Percentiles rank a stretch among this genome's conserved stretches.
Evolutionary conservation across 1,284 basidiomycete species (phyloP).

Genomic region (Ustilago xerochloae): DNA sequence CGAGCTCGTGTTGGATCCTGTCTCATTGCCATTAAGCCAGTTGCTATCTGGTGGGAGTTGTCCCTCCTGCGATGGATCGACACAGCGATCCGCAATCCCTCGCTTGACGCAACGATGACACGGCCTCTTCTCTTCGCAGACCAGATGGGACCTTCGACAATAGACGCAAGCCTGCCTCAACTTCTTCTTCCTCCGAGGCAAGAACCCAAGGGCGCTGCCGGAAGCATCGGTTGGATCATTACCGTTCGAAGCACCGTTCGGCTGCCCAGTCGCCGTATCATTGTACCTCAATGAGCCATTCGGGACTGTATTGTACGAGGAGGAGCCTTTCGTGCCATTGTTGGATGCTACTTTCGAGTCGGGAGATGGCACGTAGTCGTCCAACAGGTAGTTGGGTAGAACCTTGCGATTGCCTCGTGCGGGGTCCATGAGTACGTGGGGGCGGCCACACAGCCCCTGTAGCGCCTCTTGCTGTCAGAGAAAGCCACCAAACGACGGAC

Average conservation of each 20-base stretch:
- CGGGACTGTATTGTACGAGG: neutral
- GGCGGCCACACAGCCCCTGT: neutral
- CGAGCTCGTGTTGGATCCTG: conserved; percentile 3
- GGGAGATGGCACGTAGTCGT: conserved; percentile 25
- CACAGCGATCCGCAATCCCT: conserved; percentile 45
- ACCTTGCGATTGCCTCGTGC: conserved; percentile 36
- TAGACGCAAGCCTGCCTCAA: conserved; percentile 45
- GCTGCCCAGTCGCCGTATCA: neutral
- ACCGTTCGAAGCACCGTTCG: neutral
- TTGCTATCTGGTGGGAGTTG: conserved; percentile 6
- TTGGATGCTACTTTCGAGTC: conserved; percentile 11
- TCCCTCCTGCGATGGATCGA: conserved; percentile 29
- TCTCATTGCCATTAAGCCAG: neutral
- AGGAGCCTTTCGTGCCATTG: neutral
- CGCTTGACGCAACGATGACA: conserved; percentile 46
- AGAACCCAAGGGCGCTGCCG: neutral
- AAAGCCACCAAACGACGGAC: neutral
- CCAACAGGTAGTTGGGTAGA: conserved; percentile 47
- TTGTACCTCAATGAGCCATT: conserved; percentile 5
- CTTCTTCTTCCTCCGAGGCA: conserved; percentile 44
- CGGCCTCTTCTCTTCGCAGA: conserved; percentile 47
- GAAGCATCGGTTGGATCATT: conserved; percentile 4
- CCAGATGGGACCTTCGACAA: conserved; percentile 42
- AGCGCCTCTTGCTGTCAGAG: neutral
- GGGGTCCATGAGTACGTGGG: conserved; percentile 14